Conservation (phyloP, 2,329 filamentous ascomycete species). For the Claviceps paspali region DNA sequence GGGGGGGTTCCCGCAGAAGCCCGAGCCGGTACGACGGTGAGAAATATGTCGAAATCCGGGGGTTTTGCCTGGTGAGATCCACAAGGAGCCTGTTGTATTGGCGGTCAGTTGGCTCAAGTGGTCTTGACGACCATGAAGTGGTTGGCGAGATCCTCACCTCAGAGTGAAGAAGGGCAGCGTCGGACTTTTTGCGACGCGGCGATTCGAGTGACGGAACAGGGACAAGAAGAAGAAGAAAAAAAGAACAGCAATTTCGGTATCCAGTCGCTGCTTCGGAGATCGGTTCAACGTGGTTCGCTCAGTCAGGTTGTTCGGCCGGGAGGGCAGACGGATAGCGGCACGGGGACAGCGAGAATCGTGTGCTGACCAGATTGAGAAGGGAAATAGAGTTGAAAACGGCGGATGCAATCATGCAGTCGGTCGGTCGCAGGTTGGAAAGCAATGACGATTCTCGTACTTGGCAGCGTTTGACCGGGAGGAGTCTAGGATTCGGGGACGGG, state of each 20-base stretch:
- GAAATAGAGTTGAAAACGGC: not conserved
- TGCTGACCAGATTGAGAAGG: too few species aligned
- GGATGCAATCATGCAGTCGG: not conserved
- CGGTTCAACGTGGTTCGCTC: not conserved
- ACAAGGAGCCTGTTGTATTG: conserved; percentile 8
- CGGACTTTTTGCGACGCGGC: not conserved
- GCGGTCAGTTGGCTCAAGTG: conserved; percentile 8
- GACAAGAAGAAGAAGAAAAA: not conserved
- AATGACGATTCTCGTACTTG: too few species aligned
- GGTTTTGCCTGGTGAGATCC: conserved; percentile 3
- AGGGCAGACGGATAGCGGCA: not conserved
- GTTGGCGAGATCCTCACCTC: conserved; percentile 2
- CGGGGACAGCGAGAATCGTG: not conserved
- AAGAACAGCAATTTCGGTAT: not conserved
- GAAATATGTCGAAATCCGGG: too few species aligned
- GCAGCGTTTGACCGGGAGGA: too few species aligned
- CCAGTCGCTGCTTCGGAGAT: not conserved
- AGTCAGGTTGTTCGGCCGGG: not conserved
- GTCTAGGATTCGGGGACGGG: too few species aligned
- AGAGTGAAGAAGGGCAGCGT: not conserved
- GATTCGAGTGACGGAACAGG: not conserved
- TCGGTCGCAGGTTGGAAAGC: too few species aligned
- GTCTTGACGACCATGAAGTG: conserved; percentile 9
- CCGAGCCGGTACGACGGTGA: too few species aligned
- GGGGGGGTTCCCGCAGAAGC: too few species aligned